Percentiles rank a stretch among this genome's conserved stretches.
phyloP scores from a whole-genome alignment of 306 rosid species.

The Acacia confusa region DNA sequence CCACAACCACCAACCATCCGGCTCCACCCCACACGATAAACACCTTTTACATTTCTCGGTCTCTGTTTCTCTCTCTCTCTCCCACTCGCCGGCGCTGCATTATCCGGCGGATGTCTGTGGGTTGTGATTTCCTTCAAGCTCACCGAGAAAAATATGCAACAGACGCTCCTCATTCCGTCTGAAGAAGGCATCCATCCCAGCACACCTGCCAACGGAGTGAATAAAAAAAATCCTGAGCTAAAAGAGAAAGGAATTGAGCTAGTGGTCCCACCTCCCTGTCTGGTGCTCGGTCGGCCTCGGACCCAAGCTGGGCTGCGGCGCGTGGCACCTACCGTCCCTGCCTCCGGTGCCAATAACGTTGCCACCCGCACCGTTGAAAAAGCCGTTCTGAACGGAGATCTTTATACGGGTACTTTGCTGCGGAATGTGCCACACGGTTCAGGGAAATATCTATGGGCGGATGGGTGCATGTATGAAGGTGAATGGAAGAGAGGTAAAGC shows the following conservation, averaged over 20 bases:
- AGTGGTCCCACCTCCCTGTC: constrained; percentile 29
- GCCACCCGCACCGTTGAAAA: constrained; percentile 34
- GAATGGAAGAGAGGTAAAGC: constrained; percentile 51
- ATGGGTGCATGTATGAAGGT: constrained; percentile 56
- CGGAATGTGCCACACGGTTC: constrained; percentile 44
- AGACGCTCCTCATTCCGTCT: constrained; percentile 41
- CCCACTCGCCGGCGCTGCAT: constrained; percentile 7
- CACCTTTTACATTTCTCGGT: neutral
- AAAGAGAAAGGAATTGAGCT: constrained; percentile 28
- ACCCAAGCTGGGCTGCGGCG: constrained; percentile 38
- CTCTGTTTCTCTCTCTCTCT: neutral
- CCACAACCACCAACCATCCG: neutral
- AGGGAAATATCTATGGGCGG: constrained; percentile 51
- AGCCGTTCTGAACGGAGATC: constrained; percentile 40
- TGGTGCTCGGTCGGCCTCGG: constrained; percentile 28
- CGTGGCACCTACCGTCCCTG: constrained; percentile 40
- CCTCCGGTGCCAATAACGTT: constrained; percentile 4
- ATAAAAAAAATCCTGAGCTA: constrained; percentile 28
- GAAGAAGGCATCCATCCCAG: constrained; percentile 12
- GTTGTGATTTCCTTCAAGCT: neutral
- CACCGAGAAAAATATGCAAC: constrained; percentile 39
- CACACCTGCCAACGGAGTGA: neutral
- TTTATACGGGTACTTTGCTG: constrained; percentile 41
- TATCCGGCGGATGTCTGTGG: constrained; percentile 6
- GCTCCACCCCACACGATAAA: neutral